phyloP scores from a whole-genome alignment of 139 green algal species.

The Closterium sp. region DNA sequence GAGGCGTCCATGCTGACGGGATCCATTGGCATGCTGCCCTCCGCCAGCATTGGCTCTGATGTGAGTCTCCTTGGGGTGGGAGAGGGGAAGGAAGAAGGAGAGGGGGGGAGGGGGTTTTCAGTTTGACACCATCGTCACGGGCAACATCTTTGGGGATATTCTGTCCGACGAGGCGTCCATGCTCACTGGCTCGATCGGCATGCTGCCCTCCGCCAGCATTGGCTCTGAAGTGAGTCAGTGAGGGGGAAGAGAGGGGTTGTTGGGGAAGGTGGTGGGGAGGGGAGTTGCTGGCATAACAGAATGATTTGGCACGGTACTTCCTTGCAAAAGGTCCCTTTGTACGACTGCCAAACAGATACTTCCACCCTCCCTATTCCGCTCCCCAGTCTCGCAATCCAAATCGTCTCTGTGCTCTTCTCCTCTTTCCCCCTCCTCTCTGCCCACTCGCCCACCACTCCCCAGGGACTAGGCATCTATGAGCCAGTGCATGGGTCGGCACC shows the following conservation, averaged over 20 bases:
- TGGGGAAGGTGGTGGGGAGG: not conserved
- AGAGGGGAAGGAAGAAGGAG: too few species aligned
- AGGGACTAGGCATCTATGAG: constrained; percentile 93
- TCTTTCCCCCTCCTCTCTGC: not conserved
- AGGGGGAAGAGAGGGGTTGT: not conserved
- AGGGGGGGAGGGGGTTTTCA: not conserved
- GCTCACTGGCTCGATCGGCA: constrained; percentile 93
- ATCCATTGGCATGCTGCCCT: constrained; percentile 95
- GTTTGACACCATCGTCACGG: constrained; percentile 97
- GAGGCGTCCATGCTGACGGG: constrained; percentile 96
- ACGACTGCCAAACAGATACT: too few species aligned
- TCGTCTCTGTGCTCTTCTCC: too few species aligned
- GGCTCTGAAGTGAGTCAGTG: constrained; percentile 29
- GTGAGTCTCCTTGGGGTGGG: not conserved
- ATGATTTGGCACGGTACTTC: not conserved
- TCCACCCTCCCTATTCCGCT: too few species aligned
- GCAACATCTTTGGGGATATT: constrained; percentile 99
- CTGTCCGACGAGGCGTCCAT: constrained; percentile 97
- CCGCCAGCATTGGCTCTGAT: constrained; percentile 78
- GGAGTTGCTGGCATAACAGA: not conserved
- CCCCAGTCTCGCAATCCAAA: too few species aligned
- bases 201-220: constrained; percentile 96
- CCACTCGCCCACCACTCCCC: not conserved
- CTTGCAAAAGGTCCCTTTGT: not conserved
- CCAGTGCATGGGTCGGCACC: constrained; percentile 94